Percentiles rank a stretch among this genome's conserved stretches.
phyloP scores from a whole-genome alignment of 805 yeast species.

The Wickerhamia fluorescens region DNA sequence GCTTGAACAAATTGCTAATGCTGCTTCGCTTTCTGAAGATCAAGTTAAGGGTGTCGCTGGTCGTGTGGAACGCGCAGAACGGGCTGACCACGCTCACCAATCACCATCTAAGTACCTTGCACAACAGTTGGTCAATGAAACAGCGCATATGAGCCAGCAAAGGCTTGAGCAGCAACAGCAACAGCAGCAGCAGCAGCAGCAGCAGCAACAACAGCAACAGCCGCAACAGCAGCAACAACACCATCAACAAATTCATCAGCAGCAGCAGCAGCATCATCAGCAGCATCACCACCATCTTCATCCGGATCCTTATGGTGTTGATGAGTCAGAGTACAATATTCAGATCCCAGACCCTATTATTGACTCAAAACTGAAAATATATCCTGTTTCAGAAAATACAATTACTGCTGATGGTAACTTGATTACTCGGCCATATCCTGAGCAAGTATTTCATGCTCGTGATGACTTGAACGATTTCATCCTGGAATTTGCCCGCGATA shows the following conservation, averaged over 20 bases:
- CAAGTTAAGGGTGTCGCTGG: not conserved
- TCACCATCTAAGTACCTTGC: not conserved
- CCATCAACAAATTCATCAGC: slow-evolving; percentile 5
- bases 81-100: slow-evolving; percentile 2
- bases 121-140: not conserved
- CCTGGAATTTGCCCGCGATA: slow-evolving; percentile 48
- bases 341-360: slow-evolving; percentile 42
- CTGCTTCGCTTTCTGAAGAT: slow-evolving; percentile 12
- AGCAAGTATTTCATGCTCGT: slow-evolving; percentile 43
- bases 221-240: slow-evolving; percentile 10
- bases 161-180: slow-evolving; percentile 4
- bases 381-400: slow-evolving; percentile 38
- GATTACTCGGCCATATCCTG: slow-evolving; percentile 48
- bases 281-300: slow-evolving; percentile 9
- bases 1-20: slow-evolving; percentile 26
- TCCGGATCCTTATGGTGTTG: slow-evolving; percentile 15
- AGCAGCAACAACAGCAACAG: slow-evolving; percentile 19
- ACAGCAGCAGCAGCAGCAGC: slow-evolving; percentile 7
- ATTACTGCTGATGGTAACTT: slow-evolving; percentile 43
- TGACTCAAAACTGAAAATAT: slow-evolving; percentile 35
- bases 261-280: slow-evolving; percentile 4
- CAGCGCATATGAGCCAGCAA: not conserved
- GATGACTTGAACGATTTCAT: slow-evolving; percentile 48
- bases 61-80: not conserved
- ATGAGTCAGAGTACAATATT: slow-evolving; percentile 36